These are phyloP conservation scores for Echium plantagineum DNA, from an alignment of 257 asterid species.

Conservation along the genomic window DNA sequence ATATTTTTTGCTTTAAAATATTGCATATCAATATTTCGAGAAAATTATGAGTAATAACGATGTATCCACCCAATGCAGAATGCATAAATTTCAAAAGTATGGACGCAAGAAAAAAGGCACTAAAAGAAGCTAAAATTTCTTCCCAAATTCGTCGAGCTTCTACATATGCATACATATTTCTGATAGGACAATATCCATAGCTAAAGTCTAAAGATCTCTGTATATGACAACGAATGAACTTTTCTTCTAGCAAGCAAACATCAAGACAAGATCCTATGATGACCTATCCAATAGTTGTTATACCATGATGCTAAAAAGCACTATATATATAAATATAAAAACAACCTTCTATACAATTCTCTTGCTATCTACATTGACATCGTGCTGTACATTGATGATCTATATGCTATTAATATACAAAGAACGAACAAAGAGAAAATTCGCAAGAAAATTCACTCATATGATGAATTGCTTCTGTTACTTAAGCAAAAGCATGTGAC, in stretches of 20 bases:
- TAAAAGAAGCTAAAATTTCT: too few relatives aligned
- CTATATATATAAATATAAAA: neutral
- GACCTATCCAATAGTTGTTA: too few relatives aligned
- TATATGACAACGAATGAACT: too few relatives aligned
- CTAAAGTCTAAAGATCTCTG: neutral
- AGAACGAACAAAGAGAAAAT: neutral
- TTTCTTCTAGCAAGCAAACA: too few relatives aligned
- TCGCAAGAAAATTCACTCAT: neutral
- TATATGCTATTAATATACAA: neutral
- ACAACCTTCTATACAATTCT: neutral
- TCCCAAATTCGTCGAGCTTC: neutral
- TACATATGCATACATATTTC: neutral
- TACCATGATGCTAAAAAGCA: neutral
- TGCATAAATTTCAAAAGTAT: too few relatives aligned
- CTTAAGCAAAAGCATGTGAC: neutral
- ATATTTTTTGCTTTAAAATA: too few relatives aligned
- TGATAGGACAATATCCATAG: neutral
- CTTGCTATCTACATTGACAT: neutral
- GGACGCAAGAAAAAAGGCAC: too few relatives aligned
- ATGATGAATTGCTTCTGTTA: neutral
- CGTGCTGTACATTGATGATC: neutral
- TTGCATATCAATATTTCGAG: too few relatives aligned
- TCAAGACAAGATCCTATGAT: too few relatives aligned
- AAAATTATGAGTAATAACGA: too few relatives aligned
- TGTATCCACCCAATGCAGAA: too few relatives aligned